A percentile compares a stretch with the other conserved stretches of the same genome.
phyloP scores from a whole-genome alignment of 31 red algal species.

The Bonnemaisonia californica region DNA sequence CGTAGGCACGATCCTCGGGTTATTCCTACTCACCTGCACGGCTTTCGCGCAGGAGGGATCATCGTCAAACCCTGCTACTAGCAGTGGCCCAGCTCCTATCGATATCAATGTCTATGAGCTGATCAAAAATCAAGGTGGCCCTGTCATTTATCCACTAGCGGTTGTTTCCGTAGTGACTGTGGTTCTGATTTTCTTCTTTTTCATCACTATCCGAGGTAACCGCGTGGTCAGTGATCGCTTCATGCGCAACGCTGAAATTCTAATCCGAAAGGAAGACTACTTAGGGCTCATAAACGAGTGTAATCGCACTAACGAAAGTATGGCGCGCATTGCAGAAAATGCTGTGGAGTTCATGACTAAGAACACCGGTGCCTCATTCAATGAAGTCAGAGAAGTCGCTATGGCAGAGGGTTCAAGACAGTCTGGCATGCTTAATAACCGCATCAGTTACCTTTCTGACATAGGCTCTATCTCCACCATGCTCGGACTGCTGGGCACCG shows the following conservation, averaged over 20 bases:
- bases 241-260: constrained; percentile 3
- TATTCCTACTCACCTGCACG: no score
- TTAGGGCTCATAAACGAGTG: constrained; percentile 5
- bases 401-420: constrained; percentile 16
- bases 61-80: no score
- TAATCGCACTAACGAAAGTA: neutral
- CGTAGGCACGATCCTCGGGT: no score
- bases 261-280: constrained; percentile 25
- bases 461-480: constrained; percentile 23
- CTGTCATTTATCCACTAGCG: constrained; percentile 1
- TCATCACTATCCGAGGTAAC: constrained; percentile 25
- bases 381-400: constrained; percentile 27
- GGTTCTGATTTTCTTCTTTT: constrained; percentile 20
- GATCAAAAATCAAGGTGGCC: constrained; percentile 25
- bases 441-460: constrained; percentile 22
- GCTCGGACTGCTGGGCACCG: constrained; percentile 27
- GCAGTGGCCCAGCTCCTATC: no score
- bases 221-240: constrained; percentile 12
- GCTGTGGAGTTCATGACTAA: constrained; percentile 23
- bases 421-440: constrained; percentile 9
- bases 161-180: constrained; percentile 6
- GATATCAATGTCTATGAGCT: no score
- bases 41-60: no score
- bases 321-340: constrained; percentile 13
- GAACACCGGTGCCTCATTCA: neutral